Conservation (phyloP, 2,329 filamentous ascomycete species). For the Pseudocercospora musae region DNA sequence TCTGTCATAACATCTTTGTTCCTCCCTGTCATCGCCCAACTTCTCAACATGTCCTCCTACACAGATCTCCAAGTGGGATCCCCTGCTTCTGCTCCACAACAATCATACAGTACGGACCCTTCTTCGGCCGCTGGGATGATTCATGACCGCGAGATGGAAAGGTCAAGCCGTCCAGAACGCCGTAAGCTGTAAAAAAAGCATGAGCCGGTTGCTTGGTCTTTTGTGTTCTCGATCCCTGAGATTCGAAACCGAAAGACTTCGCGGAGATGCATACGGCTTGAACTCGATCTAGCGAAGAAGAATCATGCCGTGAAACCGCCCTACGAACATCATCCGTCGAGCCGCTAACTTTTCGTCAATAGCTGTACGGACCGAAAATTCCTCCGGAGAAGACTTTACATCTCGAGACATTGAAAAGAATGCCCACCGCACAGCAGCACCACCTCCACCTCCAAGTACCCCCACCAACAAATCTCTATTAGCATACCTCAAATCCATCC, state of each 20-base stretch:
- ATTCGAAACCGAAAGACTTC: conserved; percentile 11
- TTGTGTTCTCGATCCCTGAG: background rate
- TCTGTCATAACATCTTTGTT: background rate
- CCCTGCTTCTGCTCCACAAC: background rate
- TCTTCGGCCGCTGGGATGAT: background rate
- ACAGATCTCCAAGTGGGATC: background rate
- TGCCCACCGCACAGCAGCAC: background rate
- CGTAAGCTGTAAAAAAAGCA: conserved; percentile 28
- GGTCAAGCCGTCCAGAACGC: conserved; percentile 24
- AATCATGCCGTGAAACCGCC: conserved; percentile 47
- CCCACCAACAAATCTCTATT: background rate
- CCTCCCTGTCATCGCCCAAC: background rate
- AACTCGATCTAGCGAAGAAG: conserved; percentile 55
- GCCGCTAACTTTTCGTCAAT: conserved; percentile 32
- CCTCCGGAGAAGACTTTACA: conserved; percentile 5
- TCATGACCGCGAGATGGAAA: background rate
- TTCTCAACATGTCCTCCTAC: background rate
- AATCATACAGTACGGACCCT: background rate
- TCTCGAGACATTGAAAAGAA: conserved; percentile 12
- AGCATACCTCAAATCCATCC: conserved; percentile 42
- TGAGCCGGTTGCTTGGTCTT: conserved; percentile 40
- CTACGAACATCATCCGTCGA: conserved; percentile 5
- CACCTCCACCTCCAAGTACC: background rate
- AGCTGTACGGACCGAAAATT: conserved; percentile 32
- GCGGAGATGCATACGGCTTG: conserved; percentile 54